Conservation (phyloP, 2,329 filamentous ascomycete species). For the Aspergillus fructus region DNA sequence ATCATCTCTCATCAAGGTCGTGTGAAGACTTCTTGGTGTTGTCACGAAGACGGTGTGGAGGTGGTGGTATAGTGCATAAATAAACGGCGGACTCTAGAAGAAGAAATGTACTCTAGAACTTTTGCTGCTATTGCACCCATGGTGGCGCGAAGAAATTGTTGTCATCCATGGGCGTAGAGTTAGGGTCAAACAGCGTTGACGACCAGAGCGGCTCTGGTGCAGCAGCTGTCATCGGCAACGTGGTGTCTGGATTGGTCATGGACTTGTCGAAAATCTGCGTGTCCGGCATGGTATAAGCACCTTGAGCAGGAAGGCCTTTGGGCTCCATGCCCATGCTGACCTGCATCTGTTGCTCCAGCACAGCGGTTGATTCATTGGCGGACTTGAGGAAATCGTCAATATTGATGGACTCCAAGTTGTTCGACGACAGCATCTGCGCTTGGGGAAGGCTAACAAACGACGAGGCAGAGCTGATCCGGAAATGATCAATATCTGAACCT, state of each 20-base stretch:
- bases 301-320: constrained; percentile 32
- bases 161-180: constrained; percentile 31
- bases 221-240: constrained; percentile 25
- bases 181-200: constrained; percentile 32
- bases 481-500: constrained; percentile 41
- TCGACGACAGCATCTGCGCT: constrained; percentile 40
- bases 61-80: constrained; percentile 38
- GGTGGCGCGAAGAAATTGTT: constrained; percentile 29
- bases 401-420: constrained; percentile 41
- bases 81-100: constrained; percentile 22
- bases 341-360: constrained; percentile 41
- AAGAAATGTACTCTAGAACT: constrained; percentile 7
- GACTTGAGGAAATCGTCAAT: constrained; percentile 47
- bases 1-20: constrained; percentile 48
- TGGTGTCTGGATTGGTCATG: constrained; percentile 18
- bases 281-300: constrained; percentile 30
- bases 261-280: constrained; percentile 22
- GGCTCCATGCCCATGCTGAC: constrained; percentile 37
- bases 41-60: constrained; percentile 38
- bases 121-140: constrained; percentile 29
- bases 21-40: constrained; percentile 32
- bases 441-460: constrained; percentile 44
- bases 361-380: constrained; percentile 41
- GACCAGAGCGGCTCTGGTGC: constrained; percentile 36
- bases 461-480: constrained; percentile 43